phyloP scores from a whole-genome alignment of 192 early-diverging fungal genomes.

The Oehlia diaphana region DNA sequence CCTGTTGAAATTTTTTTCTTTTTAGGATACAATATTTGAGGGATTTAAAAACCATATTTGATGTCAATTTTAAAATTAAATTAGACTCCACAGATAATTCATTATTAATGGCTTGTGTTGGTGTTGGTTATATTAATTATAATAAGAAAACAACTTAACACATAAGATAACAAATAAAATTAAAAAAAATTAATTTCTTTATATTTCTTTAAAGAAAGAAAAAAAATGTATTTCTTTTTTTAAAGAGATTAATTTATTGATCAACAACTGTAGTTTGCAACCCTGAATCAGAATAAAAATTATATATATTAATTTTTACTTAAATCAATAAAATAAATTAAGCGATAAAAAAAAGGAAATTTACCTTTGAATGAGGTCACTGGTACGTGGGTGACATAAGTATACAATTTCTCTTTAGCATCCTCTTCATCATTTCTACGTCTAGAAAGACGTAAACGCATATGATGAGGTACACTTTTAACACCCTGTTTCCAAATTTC shows the following conservation, averaged over 20 bases:
- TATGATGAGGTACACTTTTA: slow-evolving; percentile 92
- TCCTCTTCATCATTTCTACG: slow-evolving; percentile 97
- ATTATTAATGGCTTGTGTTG: slow-evolving; percentile 80
- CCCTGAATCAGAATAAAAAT: not conserved
- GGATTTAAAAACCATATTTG: slow-evolving; percentile 88
- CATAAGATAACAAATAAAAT: not conserved
- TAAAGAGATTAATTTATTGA: not conserved
- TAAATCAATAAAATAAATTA: not conserved
- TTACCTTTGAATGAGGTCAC: slow-evolving; percentile 87
- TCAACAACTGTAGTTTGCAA: slow-evolving; percentile 9
- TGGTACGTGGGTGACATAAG: slow-evolving; percentile 86
- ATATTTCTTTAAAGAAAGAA: not conserved
- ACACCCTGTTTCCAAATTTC: slow-evolving; percentile 91
- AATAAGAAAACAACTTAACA: slow-evolving; percentile 79
- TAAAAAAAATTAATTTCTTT: not conserved
- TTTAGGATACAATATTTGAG: slow-evolving; percentile 86
- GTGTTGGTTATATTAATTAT: slow-evolving; percentile 86
- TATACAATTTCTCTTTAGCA: slow-evolving; percentile 97
- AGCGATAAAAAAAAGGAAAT: no score
- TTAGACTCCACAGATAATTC: slow-evolving; percentile 66
- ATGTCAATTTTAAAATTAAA: slow-evolving; percentile 89
- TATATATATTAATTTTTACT: not conserved
- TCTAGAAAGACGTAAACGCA: slow-evolving; percentile 93
- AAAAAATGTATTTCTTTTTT: not conserved
- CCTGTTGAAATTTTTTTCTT: slow-evolving; percentile 14